phyloP scores from a whole-genome alignment of 202 grass and related monocot species.

The Panicum hallii region DNA sequence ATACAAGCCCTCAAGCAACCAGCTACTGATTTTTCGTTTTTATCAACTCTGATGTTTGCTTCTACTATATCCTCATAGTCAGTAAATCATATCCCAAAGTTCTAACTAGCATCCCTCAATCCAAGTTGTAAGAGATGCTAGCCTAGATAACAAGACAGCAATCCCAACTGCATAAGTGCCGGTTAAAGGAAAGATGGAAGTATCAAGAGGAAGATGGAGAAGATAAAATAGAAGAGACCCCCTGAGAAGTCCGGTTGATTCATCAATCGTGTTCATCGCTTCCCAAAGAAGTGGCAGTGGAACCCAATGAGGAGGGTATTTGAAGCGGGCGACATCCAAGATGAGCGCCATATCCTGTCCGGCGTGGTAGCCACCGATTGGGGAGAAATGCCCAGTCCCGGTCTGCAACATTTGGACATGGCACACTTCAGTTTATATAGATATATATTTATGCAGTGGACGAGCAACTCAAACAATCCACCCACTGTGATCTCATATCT shows the following conservation, averaged over 20 bases:
- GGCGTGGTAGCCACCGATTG: constrained; percentile 86
- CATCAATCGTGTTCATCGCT: constrained; percentile 86
- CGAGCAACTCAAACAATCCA: no score
- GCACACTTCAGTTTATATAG: not conserved
- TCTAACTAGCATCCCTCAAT: not conserved
- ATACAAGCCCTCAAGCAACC: not conserved
- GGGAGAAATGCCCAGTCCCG: constrained; percentile 89
- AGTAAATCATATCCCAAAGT: not conserved
- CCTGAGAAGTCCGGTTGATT: constrained; percentile 72
- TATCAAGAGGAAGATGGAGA: not conserved
- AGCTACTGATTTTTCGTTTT: not conserved
- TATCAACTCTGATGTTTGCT: not conserved
- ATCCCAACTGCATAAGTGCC: not conserved
- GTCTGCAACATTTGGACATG: constrained; percentile 53
- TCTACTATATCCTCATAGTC: not conserved
- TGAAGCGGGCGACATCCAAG: constrained; percentile 93
- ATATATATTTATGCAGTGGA: no score
- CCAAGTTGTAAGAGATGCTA: not conserved
- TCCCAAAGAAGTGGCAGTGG: constrained; percentile 86
- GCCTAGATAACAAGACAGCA: not conserved
- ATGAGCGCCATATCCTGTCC: constrained; percentile 85
- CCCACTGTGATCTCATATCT: not conserved
- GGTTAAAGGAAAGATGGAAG: not conserved
- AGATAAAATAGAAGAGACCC: constrained; percentile 54
- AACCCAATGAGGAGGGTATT: constrained; percentile 97